Base-by-base conservation (phyloP, 441 rosid species). In the Corymbia citriodora region DNA sequence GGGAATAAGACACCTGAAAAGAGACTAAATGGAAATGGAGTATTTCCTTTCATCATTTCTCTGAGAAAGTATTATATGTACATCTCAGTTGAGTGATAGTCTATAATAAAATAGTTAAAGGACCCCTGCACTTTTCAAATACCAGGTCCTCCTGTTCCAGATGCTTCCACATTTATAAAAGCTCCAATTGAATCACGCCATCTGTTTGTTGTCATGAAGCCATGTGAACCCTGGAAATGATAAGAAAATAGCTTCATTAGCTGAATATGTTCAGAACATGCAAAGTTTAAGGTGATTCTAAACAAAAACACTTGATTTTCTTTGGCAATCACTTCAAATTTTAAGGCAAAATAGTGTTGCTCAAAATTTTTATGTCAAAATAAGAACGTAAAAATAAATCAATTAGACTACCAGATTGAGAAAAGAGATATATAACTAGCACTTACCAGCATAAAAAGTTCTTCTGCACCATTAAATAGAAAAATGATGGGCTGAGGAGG, bases 391-490 rank as follows among this genome's bases (percentile, higher is more conserved):
- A 27, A 65, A 12, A 79, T 45, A 79, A 70, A 85, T 88, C 25
- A 68, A 91, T 50, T 82, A 79, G 86, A 79, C 86, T 79, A 45
- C 86, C 86, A 13, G 29, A 27, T 45, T 79, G 85, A 25, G 86
- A 79, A 25, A 10, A 48, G 52, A n/a, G 9, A 79, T 79, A 25
- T 59, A 88, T 33, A 87, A 57, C 48, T 68, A 88, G 72, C 87
- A 88, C 92, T 92, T 95, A 97, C 99, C 97, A 98, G 91, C 98
- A 97, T 50, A 92, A 98, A 98, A 93, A 97, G 96, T 94, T 97
- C 99, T 93, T 97, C 99, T 13, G 99, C 99, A 54, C 99, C 99
- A 89, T 98, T 98, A 91, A 98, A 97, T 88, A 98, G 98, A 91
- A 98, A 97, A 88, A 98, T 96, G 89, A 98, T 92, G 72, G 99